A percentile compares a stretch with the other conserved stretches of the same genome.
Evolutionary conservation across 805 yeast genomes (phyloP).

Genomic region (Monosporozyma aquatica): DNA sequence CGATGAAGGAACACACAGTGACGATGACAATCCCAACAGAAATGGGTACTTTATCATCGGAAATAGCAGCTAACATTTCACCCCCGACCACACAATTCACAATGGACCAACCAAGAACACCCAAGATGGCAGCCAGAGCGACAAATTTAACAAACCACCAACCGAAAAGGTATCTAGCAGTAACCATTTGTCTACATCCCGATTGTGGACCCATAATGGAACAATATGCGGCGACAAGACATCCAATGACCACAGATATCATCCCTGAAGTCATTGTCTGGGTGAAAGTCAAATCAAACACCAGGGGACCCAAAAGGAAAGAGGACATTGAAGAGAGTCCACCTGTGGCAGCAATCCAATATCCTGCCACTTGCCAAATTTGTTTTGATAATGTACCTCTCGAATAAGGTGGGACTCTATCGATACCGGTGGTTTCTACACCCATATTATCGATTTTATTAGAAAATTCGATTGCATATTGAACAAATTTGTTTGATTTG

Average conservation of each 20-base stretch:
- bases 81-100: slow-evolving; percentile 88
- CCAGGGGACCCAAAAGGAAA: slow-evolving; percentile 63
- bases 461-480: slow-evolving; percentile 26
- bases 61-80: slow-evolving; percentile 59
- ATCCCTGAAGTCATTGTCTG: slow-evolving; percentile 57
- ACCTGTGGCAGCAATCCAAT: slow-evolving; percentile 82
- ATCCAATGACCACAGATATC: slow-evolving; percentile 57
- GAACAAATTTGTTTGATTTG: not conserved
- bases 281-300: slow-evolving; percentile 59
- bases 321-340: slow-evolving; percentile 87
- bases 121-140: slow-evolving; percentile 60
- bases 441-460: slow-evolving; percentile 44
- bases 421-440: slow-evolving; percentile 75
- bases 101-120: slow-evolving; percentile 88
- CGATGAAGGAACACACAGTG: slow-evolving; percentile 50
- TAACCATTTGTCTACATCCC: slow-evolving; percentile 83
- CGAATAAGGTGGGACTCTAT: slow-evolving; percentile 60
- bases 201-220: slow-evolving; percentile 84
- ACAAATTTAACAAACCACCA: slow-evolving; percentile 77
- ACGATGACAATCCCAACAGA: slow-evolving; percentile 70
- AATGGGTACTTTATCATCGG: slow-evolving; percentile 56
- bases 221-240: slow-evolving; percentile 72
- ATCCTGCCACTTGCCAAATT: slow-evolving; percentile 47
- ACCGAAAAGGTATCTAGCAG: slow-evolving; percentile 73
- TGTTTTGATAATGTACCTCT: slow-evolving; percentile 37